phyloP scores from a whole-genome alignment of 2,329 filamentous ascomycete species.

The Arthroderma uncinatum region DNA sequence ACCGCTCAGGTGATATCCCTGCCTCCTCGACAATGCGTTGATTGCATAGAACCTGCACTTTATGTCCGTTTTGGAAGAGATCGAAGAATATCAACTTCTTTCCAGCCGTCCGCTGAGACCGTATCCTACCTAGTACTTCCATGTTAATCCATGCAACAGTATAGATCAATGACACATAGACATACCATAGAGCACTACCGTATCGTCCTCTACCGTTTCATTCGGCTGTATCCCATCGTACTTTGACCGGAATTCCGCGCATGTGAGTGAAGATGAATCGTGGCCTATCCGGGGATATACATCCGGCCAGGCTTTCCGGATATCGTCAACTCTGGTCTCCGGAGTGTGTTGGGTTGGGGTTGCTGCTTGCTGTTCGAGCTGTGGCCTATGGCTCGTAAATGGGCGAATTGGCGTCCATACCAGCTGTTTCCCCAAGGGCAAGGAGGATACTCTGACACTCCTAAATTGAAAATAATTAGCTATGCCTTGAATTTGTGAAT shows the following conservation, averaged over 20 bases:
- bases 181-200: slow-evolving; percentile 36
- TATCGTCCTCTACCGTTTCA: slow-evolving; percentile 31
- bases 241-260: slow-evolving; percentile 28
- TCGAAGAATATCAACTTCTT: slow-evolving; percentile 77
- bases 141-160: slow-evolving; percentile 22
- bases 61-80: slow-evolving; percentile 59
- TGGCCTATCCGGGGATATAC: slow-evolving; percentile 31
- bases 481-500: neutral
- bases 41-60: slow-evolving; percentile 67
- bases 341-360: neutral
- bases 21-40: slow-evolving; percentile 37
- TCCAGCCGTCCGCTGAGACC: slow-evolving; percentile 58
- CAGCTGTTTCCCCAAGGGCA: neutral
- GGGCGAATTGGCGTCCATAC: neutral
- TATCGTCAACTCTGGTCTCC: slow-evolving; percentile 26
- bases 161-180: slow-evolving; percentile 9
- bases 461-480: neutral
- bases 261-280: slow-evolving; percentile 24
- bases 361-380: neutral
- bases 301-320: slow-evolving; percentile 25
- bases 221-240: slow-evolving; percentile 29
- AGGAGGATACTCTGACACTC: neutral
- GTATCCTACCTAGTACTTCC: slow-evolving; percentile 57
- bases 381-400: neutral
- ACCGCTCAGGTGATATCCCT: slow-evolving; percentile 33